Evolutionary conservation across 768 basidiomycete genomes (phyloP), one percentile per base, ranked within the genome.

Genomic region (Termitomyces sp.): DNA sequence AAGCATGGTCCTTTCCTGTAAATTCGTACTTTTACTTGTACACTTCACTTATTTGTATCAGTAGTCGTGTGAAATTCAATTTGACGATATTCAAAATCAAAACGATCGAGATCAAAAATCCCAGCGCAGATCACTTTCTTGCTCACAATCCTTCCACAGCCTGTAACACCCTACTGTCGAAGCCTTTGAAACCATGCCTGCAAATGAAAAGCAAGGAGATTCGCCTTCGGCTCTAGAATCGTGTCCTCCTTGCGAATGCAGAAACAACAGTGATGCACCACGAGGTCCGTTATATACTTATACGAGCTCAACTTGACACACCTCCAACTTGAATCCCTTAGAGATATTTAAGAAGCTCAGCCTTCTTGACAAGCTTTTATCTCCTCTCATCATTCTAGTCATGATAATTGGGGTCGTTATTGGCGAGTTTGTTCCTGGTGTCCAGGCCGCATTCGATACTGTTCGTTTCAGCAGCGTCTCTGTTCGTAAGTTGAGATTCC

Each of bases 351-450:
- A 55, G 34, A 55, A 55, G 16, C 54, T 55, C 16, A 36, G 54
- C 44, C 31, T 55, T 34, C 22, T 30, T 16, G 42, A 37, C 33
- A 27, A 33, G 13, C 50, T 42, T 24, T 12, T 39, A 18, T 50
- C 22, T 16, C 49, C 54, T 56, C 34, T 49, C 34, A 49, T 45
- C 6, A 49, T 94, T 3, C 27, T 88, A 0, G 79, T 77, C 30
- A 93, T 93, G 91, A 80, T 93, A 53, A 61, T 87, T 20, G 91
- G 90, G 0, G 85, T 91, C 5, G 68, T 92, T 52, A 83, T 94
- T 22, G 90, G 91, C 3, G 82, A 83, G 54, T 91, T 81, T 56
- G 85, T 78, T 1, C 80, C 80, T 5, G 71, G 75, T 34, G 83
- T 91, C 2, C 83, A 85, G 58, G 64, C 73, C 9, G 84, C 86